These are phyloP conservation scores for Dimocarpus longan DNA, from an alignment of 345 rosid genomes.

Conservation along the genomic window DNA sequence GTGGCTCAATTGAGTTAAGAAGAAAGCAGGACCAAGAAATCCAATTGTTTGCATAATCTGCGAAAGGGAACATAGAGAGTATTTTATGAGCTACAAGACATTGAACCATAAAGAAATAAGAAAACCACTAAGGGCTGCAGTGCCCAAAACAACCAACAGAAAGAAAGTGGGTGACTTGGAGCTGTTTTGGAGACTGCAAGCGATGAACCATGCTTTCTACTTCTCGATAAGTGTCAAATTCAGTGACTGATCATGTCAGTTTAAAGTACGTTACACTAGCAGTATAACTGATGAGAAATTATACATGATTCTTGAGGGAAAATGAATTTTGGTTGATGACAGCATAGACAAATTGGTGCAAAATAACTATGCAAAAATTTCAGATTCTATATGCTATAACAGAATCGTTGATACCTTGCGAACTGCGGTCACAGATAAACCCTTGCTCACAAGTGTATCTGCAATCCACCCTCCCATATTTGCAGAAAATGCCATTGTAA, in stretches of 20 bases:
- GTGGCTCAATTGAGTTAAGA: conserved; percentile 91
- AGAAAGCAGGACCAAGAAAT: conserved; percentile 97
- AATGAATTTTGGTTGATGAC: neutral
- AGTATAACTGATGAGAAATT: neutral
- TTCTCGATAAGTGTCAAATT: neutral
- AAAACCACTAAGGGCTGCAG: neutral
- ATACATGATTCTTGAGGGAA: neutral
- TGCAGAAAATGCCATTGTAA: conserved; percentile 95
- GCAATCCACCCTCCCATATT: conserved; percentile 98
- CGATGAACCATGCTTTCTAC: neutral
- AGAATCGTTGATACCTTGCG: conserved; percentile 65
- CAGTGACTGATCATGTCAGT: neutral
- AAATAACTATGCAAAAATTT: neutral
- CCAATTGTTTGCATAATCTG: conserved; percentile 98
- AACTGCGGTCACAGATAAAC: conserved; percentile 75
- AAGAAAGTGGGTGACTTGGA: neutral
- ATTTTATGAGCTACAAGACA: conserved; percentile 2
- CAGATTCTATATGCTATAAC: neutral
- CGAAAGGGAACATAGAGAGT: conserved; percentile 3
- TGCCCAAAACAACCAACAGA: neutral
- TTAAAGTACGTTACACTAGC: neutral
- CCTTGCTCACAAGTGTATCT: conserved; percentile 85
- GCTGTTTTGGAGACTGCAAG: neutral
- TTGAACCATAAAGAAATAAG: conserved; percentile 4
- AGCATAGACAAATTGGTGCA: neutral